These are phyloP conservation scores for Trichoderma koningii DNA, from an alignment of 2,329 filamentous ascomycete genomes.

Conservation along the genomic window DNA sequence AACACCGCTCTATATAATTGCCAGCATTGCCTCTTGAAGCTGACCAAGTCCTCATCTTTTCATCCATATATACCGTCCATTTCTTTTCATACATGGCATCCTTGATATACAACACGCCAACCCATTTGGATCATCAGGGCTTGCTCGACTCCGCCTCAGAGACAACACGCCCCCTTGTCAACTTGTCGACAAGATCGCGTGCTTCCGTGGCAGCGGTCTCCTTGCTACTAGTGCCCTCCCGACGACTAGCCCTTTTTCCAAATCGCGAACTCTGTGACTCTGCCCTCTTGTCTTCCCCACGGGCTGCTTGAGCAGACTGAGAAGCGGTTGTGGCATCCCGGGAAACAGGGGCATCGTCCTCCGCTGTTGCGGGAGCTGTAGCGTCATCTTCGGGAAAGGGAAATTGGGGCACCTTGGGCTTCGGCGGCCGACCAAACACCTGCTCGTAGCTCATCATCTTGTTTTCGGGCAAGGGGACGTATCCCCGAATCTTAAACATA, in stretches of 20 bases:
- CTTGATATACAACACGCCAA: background rate
- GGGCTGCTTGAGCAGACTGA: background rate
- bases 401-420: constrained; percentile 24
- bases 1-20: background rate
- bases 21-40: background rate
- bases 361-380: background rate
- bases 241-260: background rate
- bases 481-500: constrained; percentile 38
- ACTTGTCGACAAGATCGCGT: constrained; percentile 23
- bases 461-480: constrained; percentile 33
- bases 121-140: background rate
- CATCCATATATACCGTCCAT: too few species aligned
- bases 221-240: constrained; percentile 1
- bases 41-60: background rate
- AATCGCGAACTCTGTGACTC: constrained; percentile 14
- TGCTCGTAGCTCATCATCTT: constrained; percentile 36
- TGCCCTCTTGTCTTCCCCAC: background rate
- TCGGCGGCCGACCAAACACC: constrained; percentile 36
- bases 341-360: constrained; percentile 6
- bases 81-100: background rate
- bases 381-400: constrained; percentile 13
- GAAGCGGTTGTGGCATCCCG: background rate
- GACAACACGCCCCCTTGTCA: constrained; percentile 12
- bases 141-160: constrained; percentile 12
- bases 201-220: constrained; percentile 23